Base-by-base conservation (phyloP, 176 grass and related monocot species). In the Sorghum bicolor region DNA sequence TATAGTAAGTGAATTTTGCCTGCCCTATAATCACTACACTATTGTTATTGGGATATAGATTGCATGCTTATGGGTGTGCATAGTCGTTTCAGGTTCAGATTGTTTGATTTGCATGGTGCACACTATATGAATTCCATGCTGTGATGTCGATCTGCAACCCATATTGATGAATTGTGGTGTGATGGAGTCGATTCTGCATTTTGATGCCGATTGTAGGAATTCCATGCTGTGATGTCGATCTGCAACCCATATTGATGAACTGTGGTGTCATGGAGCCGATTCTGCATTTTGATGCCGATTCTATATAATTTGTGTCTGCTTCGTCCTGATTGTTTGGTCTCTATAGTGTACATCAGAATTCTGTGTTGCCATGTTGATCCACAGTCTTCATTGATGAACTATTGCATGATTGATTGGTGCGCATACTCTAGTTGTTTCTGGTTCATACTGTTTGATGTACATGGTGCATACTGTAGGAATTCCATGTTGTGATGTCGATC, bases 1-100 rank as follows among this genome's bases (percentile, higher is more conserved):
- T 94, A 38, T 94, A 92, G 92, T 94, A 74, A 94, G 92, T 86
- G 12, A 38, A 76, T 41, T 77, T 34, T 58, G 47, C 75, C 57
- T 44, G 6, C 36, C 8, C n/a, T 74, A 0, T 61, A 61, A 67
- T 74, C 30, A 10, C 60, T 81, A 63, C 75, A 76, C 16, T 24
- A 84, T 72, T 78, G 5, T 22, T 10, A 9, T 33, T 76, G 19
- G 20, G 76, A 68, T 73, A 8, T 71, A 28, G 22, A 50, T 64
- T 82, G 15, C 24, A 80, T 71, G 60, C 20, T 83, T 83, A 17
- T 74, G 68, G 44, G 13, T 66, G 71, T 43, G 8, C 71, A 19
- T 50, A 74, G 28, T 20, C 8, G 43, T 0, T 50, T 69, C 60
- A 6, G 25, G 26, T 57, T 67, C 39, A 58, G 6, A 66, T 88